Base-by-base conservation (phyloP, 495 filamentous ascomycete species). In the Talaromyces adpressus region DNA sequence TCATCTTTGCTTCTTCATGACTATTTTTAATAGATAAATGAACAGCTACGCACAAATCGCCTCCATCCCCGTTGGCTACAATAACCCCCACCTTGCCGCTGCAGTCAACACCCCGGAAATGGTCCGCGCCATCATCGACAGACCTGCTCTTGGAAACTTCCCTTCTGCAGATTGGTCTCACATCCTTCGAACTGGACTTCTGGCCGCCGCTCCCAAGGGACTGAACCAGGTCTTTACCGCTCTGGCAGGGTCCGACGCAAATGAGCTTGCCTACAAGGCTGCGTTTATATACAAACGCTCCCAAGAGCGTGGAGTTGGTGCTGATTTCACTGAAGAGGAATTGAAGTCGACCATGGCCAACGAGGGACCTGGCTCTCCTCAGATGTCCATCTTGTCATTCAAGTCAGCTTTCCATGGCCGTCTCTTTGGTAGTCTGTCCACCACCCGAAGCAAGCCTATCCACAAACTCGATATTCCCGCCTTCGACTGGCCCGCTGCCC, bases 211-310 rank as follows among this genome's bases (percentile, higher is more conserved):
- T 6, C 94, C 94, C 54, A 91, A 89, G 73, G 94, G 95, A 18
- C 80, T 97, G 68, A 79, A 95, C 82, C 92, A 98, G 75, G 94
- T 98, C 69, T 98, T 98, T 83, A 98, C 94, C 25, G 93, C 89
- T 67, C 91, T 92, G 86, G 86, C 93, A 59, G 94, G 94, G 67
- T 96, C 92, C 8, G 94, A 98, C 72, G 95, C 94, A 75, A 98
- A 97, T 80, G 95, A 99, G 77, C 92, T 91, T n/a, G 95, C 95
- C 58, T 99, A 93, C 84, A 98, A 98, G 77, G 94, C 94, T 41
- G 94, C 94, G 62, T 98, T 98, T 82, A 98, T 98, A 88, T 98
- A 90, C 85, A 89, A 89, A 65, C 89, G 93, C 23, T 91, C 92
- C 72, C 84, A 87, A 51, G 87, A 97, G 77, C 90, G 94, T 66